phyloP scores from a whole-genome alignment of 805 yeast genomes.

The Blastobotrys americana region DNA sequence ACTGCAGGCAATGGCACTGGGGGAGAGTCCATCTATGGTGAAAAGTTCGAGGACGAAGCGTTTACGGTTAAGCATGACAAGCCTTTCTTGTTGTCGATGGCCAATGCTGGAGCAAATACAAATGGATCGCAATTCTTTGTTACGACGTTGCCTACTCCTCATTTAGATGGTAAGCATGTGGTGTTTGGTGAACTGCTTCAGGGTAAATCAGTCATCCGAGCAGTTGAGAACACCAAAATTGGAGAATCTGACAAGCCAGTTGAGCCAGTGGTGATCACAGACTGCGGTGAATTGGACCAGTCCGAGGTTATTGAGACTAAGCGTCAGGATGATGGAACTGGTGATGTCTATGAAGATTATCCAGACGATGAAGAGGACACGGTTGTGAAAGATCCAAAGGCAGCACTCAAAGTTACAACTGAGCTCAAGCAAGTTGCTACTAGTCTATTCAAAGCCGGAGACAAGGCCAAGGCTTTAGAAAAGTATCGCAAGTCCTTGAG shows the following conservation, averaged over 20 bases:
- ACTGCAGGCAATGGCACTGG: constrained; percentile 69
- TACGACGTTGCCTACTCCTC: constrained; percentile 90
- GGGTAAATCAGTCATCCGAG: constrained; percentile 76
- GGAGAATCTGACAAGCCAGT: constrained; percentile 64
- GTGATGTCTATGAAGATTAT: constrained; percentile 72
- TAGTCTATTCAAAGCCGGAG: constrained; percentile 57
- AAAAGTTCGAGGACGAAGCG: constrained; percentile 85
- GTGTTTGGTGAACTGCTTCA: constrained; percentile 85
- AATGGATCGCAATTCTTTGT: constrained; percentile 95
- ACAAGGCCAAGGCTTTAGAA: constrained; percentile 46
- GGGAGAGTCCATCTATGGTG: constrained; percentile 78
- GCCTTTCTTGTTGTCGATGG: constrained; percentile 92
- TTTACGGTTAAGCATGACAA: constrained; percentile 66
- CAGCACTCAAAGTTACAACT: constrained; percentile 59
- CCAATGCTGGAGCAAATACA: constrained; percentile 92
- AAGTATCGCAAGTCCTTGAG: constrained; percentile 70
- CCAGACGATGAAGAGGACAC: constrained; percentile 61
- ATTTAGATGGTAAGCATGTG: constrained; percentile 91
- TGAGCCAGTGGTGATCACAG: constrained; percentile 60
- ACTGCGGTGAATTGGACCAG: constrained; percentile 68
- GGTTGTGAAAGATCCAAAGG: constrained; percentile 53
- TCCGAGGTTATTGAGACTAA: constrained; percentile 45
- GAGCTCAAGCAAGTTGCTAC: constrained; percentile 75
- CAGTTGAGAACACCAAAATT: constrained; percentile 65
- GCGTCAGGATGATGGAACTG: constrained; percentile 71